Evolutionary conservation across 2,329 filamentous ascomycete genomes (phyloP).

Genomic region (Pseudonectria foliicola): DNA sequence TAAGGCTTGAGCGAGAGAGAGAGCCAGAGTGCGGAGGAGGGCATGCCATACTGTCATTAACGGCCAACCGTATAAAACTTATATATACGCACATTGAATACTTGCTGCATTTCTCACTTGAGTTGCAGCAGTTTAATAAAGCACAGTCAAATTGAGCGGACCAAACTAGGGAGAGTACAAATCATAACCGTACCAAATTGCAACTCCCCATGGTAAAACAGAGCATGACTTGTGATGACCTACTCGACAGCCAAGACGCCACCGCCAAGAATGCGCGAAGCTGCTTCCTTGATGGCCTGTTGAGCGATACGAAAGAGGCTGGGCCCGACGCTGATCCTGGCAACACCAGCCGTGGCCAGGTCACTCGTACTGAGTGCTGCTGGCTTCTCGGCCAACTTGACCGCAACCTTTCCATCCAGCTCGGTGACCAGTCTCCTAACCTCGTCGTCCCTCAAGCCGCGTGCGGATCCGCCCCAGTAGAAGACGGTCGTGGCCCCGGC

Average conservation of each 20-base stretch:
- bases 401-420: slow-evolving; percentile 43
- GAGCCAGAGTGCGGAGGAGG: too few relatives aligned
- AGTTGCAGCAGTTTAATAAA: too few relatives aligned
- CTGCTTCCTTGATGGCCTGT: slow-evolving; percentile 28
- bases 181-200: too few relatives aligned
- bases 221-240: too few relatives aligned
- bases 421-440: slow-evolving; percentile 39
- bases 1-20: too few relatives aligned
- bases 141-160: too few relatives aligned
- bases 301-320: slow-evolving; percentile 36
- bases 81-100: too few relatives aligned
- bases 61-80: too few relatives aligned
- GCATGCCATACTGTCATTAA: too few relatives aligned
- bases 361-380: slow-evolving; percentile 36
- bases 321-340: slow-evolving; percentile 49
- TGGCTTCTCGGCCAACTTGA: slow-evolving; percentile 32
- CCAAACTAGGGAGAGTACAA: too few relatives aligned
- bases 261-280: slow-evolving; percentile 23
- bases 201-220: too few relatives aligned
- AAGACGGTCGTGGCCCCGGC: slow-evolving; percentile 54
- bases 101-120: too few relatives aligned
- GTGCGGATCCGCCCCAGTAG: slow-evolving; percentile 47
- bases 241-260: slow-evolving; percentile 6
- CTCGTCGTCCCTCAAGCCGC: slow-evolving; percentile 38
- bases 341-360: slow-evolving; percentile 42